Percentiles rank a stretch among this genome's conserved stretches.
Conservation (phyloP, 306 rosid species). For the Castanospermum australe region DNA sequence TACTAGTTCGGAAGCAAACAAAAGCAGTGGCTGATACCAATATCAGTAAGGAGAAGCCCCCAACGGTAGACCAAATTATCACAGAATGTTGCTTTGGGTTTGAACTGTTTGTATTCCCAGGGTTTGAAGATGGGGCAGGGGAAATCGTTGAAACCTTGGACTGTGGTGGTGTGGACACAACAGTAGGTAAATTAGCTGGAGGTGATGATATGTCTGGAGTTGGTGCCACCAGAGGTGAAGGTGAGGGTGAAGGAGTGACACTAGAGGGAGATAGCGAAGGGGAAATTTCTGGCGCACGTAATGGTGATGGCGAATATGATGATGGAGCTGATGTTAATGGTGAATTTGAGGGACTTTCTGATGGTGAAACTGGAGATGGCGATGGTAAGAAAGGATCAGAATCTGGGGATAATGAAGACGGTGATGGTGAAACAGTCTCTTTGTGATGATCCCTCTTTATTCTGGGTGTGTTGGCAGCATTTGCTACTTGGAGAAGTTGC, state of each 20-base stretch:
- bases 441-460: background rate
- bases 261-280: slow-evolving; percentile 46
- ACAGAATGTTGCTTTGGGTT: slow-evolving; percentile 34
- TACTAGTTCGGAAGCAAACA: slow-evolving; percentile 51
- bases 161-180: slow-evolving; percentile 25
- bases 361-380: background rate
- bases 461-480: slow-evolving; percentile 20
- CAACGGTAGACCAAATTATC: slow-evolving; percentile 45
- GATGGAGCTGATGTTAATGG: slow-evolving; percentile 23
- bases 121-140: slow-evolving; percentile 43
- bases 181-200: slow-evolving; percentile 39
- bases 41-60: slow-evolving; percentile 53
- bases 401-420: slow-evolving; percentile 30
- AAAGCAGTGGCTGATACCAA: slow-evolving; percentile 40
- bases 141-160: slow-evolving; percentile 39
- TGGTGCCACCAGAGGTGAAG: slow-evolving; percentile 43
- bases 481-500: slow-evolving; percentile 43
- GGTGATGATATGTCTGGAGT: slow-evolving; percentile 32
- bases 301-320: slow-evolving; percentile 25
- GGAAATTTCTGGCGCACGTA: slow-evolving; percentile 39
- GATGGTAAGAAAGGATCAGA: slow-evolving; percentile 18
- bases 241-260: slow-evolving; percentile 42
- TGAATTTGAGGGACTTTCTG: slow-evolving; percentile 34
- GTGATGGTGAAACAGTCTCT: slow-evolving; percentile 2
- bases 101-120: slow-evolving; percentile 18